A percentile compares a stretch with the other conserved stretches of the same genome.
Conservation (phyloP, 768 basidiomycete genomes). For the Albatrellus ellisii region DNA sequence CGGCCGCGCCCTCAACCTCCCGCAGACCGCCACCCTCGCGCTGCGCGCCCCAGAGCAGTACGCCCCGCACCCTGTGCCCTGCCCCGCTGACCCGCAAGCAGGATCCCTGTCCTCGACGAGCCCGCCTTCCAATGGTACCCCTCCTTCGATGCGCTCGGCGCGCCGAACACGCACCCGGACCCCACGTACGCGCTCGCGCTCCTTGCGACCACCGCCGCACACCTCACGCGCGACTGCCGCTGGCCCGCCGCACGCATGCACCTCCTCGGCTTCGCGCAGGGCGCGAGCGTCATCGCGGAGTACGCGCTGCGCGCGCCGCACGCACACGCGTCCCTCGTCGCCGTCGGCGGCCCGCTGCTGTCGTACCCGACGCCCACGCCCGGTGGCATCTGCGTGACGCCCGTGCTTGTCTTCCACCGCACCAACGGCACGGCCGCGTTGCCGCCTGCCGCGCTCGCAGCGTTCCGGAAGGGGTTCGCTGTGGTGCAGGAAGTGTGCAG, state of each 20-base stretch:
- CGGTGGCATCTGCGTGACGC: conserved; percentile 45
- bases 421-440: conserved; percentile 30
- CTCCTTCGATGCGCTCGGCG: conserved; percentile 72
- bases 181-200: conserved; percentile 55
- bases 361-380: conserved; percentile 56
- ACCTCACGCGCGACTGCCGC: conserved; percentile 43
- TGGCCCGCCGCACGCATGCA: conserved; percentile 70
- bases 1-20: conserved; percentile 63
- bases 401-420: conserved; percentile 47
- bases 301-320: conserved; percentile 29
- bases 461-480: conserved; percentile 50
- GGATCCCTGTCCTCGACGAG: conserved; percentile 70
- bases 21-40: conserved; percentile 79
- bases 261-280: conserved; percentile 81
- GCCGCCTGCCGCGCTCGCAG: conserved; percentile 29
- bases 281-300: conserved; percentile 68
- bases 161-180: conserved; percentile 54
- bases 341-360: conserved; percentile 60
- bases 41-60: conserved; percentile 70
- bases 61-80: conserved; percentile 18
- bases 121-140: conserved; percentile 79
- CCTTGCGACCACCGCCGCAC: conserved; percentile 35
- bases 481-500: conserved; percentile 36
- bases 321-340: conserved; percentile 53
- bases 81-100: conserved; percentile 17